Evolutionary conservation across 345 rosid species (phyloP).

Genomic region (Noccaea bulbosa): DNA sequence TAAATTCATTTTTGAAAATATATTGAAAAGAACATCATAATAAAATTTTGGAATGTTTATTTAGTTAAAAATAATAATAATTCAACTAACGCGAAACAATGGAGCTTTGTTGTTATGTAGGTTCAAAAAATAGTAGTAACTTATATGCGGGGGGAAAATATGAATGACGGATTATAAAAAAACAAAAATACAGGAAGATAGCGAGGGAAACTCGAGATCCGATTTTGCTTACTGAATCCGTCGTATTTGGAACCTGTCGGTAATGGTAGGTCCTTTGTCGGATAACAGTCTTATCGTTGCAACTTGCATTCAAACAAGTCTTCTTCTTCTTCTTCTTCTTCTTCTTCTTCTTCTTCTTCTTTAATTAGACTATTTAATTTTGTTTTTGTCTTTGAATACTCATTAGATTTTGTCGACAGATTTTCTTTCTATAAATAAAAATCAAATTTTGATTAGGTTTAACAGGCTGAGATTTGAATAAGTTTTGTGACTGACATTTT

Average conservation of each 20-base stretch:
- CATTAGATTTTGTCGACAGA: constrained; percentile 4
- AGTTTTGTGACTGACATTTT: neutral
- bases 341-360: constrained; percentile 15
- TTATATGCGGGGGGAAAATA: neutral
- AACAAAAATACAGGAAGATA: neutral
- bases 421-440: constrained; percentile 1
- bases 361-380: constrained; percentile 19
- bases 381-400: constrained; percentile 12
- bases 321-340: constrained; percentile 7
- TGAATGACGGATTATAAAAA: neutral
- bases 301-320: constrained; percentile 37
- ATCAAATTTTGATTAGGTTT: neutral
- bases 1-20: neutral
- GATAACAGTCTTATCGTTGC: constrained; percentile 42
- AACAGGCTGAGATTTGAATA: neutral
- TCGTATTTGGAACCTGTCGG: constrained; percentile 38
- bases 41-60: neutral
- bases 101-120: neutral
- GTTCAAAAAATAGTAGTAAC: neutral
- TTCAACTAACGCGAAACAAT: neutral
- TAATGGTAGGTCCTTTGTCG: constrained; percentile 37
- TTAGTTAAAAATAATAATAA: no score
- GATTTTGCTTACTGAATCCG: constrained; percentile 13
- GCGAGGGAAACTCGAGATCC: constrained; percentile 37
- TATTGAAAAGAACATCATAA: neutral